Evolutionary conservation across 1,284 basidiomycete species (phyloP).

Genomic region (Cryptococcus sp.): DNA sequence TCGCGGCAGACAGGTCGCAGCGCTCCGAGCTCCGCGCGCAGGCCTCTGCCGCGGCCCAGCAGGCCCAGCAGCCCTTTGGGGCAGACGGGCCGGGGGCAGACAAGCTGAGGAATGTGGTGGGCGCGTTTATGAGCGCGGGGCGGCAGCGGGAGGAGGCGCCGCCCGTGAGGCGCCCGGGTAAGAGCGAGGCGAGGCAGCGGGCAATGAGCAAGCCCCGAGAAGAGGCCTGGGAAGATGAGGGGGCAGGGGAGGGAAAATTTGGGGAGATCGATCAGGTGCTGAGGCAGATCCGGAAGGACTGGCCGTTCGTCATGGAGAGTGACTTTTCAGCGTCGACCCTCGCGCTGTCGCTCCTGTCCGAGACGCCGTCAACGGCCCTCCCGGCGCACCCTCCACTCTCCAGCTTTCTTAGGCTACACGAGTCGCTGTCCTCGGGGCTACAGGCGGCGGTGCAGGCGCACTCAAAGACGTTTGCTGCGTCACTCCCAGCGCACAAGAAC

Average conservation of each 20-base stretch:
- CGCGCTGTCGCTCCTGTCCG: slow-evolving; percentile 77
- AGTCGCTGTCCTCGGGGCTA: slow-evolving; percentile 38
- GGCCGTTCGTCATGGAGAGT: slow-evolving; percentile 80
- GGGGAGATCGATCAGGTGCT: slow-evolving; percentile 59
- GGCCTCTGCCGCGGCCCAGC: slow-evolving; percentile 22
- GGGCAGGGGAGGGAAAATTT: slow-evolving; percentile 38
- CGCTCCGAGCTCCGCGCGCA: slow-evolving; percentile 37
- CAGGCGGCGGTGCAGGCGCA: slow-evolving; percentile 61
- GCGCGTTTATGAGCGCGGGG: slow-evolving; percentile 39
- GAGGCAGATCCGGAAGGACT: slow-evolving; percentile 78
- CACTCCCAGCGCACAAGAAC: slow-evolving; percentile 79
- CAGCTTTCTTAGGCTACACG: slow-evolving; percentile 40
- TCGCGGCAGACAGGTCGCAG: slow-evolving; percentile 38
- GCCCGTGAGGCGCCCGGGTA: slow-evolving; percentile 16
- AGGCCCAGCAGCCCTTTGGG: slow-evolving; percentile 17
- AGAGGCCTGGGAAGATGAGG: slow-evolving; percentile 23
- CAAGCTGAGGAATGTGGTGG: slow-evolving; percentile 41
- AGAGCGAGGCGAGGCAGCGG: slow-evolving; percentile 21
- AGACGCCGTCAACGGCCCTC: slow-evolving; percentile 54
- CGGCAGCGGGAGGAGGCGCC: slow-evolving; percentile 16
- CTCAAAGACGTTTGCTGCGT: slow-evolving; percentile 86
- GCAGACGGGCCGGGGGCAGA: slow-evolving; percentile 17
- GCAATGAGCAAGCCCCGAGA: slow-evolving; percentile 18
- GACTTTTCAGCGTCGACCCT: slow-evolving; percentile 91
- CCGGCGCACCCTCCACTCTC: slow-evolving; percentile 32